phyloP scores from a whole-genome alignment of 129 eudicot genomes.

The Lactuca sativa region DNA sequence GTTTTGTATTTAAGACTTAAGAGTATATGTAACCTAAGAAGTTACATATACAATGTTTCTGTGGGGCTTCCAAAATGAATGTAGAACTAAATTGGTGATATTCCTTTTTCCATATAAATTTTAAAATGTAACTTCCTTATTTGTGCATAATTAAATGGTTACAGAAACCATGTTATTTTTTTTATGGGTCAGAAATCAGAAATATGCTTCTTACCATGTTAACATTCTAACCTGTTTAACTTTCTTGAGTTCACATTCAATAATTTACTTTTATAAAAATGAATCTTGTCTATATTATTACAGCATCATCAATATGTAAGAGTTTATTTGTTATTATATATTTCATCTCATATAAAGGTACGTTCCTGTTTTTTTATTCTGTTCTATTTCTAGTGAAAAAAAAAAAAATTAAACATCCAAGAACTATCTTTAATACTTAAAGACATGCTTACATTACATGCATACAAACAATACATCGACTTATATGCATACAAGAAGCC shows the following conservation, averaged over 20 bases:
- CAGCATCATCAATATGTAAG: background rate
- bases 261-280: constrained; percentile 16
- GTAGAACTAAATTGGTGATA: constrained; percentile 9
- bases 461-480: background rate
- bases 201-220: constrained; percentile 14
- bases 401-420: background rate
- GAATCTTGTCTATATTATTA: background rate
- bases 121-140: background rate
- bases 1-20: background rate
- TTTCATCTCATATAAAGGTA: background rate
- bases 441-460: background rate
- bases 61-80: background rate
- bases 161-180: background rate
- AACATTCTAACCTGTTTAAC: background rate
- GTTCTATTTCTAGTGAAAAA: background rate
- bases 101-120: background rate
- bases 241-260: background rate
- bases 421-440: constrained; percentile 7
- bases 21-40: constrained; percentile 11
- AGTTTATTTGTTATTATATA: constrained; percentile 6
- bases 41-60: constrained; percentile 22
- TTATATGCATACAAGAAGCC: background rate
- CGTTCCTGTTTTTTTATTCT: constrained; percentile 8
- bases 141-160: constrained; percentile 5
- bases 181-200: background rate